Conservation (phyloP, 176 grass and related monocot genomes). For the Rhipidocladum racemiflorum region DNA sequence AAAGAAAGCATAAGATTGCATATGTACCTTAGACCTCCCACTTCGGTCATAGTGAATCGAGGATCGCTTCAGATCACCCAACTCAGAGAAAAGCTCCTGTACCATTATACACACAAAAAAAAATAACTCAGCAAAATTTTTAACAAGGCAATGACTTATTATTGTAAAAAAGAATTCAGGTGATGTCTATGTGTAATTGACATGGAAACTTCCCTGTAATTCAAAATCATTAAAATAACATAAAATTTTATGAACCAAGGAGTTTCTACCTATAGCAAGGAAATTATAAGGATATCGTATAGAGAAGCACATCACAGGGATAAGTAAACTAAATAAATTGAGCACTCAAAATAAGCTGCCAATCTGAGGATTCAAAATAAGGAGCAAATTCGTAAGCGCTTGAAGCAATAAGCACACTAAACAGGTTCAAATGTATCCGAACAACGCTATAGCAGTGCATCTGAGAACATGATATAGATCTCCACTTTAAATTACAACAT, state of each 20-base stretch:
- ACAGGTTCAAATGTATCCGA: not conserved
- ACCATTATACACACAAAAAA: not conserved
- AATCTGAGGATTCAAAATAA: not conserved
- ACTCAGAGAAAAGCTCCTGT: conserved; percentile 85
- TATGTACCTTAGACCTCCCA: conserved; percentile 86
- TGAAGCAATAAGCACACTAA: not conserved
- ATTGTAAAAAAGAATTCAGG: not conserved
- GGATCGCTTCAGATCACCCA: conserved; percentile 85
- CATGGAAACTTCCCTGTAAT: not conserved
- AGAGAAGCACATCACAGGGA: not conserved
- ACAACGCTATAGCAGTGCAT: not conserved
- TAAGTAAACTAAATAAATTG: not conserved
- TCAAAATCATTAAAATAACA: not conserved
- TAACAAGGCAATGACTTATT: not conserved
- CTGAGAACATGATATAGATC: not conserved
- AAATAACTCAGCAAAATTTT: conserved; percentile 15
- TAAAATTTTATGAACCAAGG: not conserved
- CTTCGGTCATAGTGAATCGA: conserved; percentile 79
- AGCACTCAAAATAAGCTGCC: not conserved
- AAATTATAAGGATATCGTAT: not conserved
- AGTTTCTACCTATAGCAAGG: not conserved
- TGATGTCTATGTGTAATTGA: not conserved
- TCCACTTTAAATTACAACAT: not conserved
- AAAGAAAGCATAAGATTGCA: not conserved
- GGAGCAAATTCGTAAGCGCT: not conserved